Evolutionary conservation across 129 eudicot genomes (phyloP).

Genomic region (carrot (Daucus carota)): DNA sequence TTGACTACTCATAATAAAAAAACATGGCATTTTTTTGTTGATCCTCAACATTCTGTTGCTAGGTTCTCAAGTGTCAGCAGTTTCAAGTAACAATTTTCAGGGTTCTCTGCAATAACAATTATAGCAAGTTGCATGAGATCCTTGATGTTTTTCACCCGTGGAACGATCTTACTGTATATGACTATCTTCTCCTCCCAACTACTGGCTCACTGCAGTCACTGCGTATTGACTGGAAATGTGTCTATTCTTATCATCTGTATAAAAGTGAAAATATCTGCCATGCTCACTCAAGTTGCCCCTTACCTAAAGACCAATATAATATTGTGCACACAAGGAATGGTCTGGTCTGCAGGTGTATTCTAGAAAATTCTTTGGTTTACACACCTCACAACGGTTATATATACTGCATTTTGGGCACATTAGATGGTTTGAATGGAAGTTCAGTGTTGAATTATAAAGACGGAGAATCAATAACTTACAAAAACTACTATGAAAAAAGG

Average conservation of each 20-base stretch:
- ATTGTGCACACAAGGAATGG: conserved; percentile 40
- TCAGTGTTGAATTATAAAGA: conserved; percentile 25
- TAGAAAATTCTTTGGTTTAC: conserved; percentile 57
- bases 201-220: conserved; percentile 8
- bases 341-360: conserved; percentile 34
- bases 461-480: conserved; percentile 41
- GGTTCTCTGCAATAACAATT: conserved; percentile 36
- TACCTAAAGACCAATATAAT: conserved; percentile 5
- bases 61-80: conserved; percentile 20
- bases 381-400: conserved; percentile 68
- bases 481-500: conserved; percentile 38
- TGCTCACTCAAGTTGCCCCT: conserved; percentile 11
- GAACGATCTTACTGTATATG: conserved; percentile 15
- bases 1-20: neutral
- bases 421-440: conserved; percentile 40
- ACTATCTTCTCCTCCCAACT: conserved; percentile 71
- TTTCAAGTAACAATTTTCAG: conserved; percentile 23
- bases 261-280: neutral
- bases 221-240: conserved; percentile 53
- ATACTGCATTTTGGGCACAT: conserved; percentile 43
- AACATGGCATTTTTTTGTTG: neutral
- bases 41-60: neutral
- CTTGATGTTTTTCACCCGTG: neutral
- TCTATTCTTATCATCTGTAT: conserved; percentile 32
- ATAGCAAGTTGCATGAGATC: conserved; percentile 22